Conservation (phyloP, 768 basidiomycete genomes). For the Lactifluus subvellereus region DNA sequence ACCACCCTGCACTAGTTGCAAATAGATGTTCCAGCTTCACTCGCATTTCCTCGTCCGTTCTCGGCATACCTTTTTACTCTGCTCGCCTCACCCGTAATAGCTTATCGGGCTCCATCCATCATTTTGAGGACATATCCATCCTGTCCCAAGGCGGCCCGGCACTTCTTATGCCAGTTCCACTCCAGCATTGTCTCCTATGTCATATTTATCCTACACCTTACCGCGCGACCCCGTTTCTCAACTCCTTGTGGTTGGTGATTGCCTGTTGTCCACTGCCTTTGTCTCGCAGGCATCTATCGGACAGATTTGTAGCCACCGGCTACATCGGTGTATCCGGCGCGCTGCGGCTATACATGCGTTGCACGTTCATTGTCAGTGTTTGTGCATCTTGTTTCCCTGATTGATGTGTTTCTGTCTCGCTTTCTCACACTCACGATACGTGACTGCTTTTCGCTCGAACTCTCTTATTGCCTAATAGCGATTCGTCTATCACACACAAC, state of each 20-base stretch:
- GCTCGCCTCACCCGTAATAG: slow-evolving; percentile 27
- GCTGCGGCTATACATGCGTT: slow-evolving; percentile 11
- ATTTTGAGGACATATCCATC: slow-evolving; percentile 56
- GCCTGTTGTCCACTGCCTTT: not conserved
- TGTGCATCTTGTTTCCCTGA: slow-evolving; percentile 5
- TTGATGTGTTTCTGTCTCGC: slow-evolving; percentile 12
- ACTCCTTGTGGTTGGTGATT: not conserved
- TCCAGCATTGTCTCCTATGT: slow-evolving; percentile 30
- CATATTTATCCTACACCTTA: slow-evolving; percentile 33
- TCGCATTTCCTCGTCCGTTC: slow-evolving; percentile 31
- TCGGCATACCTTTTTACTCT: slow-evolving; percentile 25
- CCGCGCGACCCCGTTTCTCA: slow-evolving; percentile 27
- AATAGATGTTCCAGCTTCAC: slow-evolving; percentile 27
- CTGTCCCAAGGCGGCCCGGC: slow-evolving; percentile 45
- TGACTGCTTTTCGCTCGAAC: slow-evolving; percentile 8
- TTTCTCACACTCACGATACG: slow-evolving; percentile 8
- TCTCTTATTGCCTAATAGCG: slow-evolving; percentile 10
- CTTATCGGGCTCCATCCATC: slow-evolving; percentile 26
- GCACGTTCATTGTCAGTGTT: not conserved
- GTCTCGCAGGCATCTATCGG: not conserved
- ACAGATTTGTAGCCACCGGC: not conserved
- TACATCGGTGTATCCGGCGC: not conserved
- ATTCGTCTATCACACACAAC: slow-evolving; percentile 6
- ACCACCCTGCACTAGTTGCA: slow-evolving; percentile 21
- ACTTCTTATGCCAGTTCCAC: slow-evolving; percentile 29